phyloP scores from a whole-genome alignment of 768 basidiomycete species.

The Naematelia aurantialba region DNA sequence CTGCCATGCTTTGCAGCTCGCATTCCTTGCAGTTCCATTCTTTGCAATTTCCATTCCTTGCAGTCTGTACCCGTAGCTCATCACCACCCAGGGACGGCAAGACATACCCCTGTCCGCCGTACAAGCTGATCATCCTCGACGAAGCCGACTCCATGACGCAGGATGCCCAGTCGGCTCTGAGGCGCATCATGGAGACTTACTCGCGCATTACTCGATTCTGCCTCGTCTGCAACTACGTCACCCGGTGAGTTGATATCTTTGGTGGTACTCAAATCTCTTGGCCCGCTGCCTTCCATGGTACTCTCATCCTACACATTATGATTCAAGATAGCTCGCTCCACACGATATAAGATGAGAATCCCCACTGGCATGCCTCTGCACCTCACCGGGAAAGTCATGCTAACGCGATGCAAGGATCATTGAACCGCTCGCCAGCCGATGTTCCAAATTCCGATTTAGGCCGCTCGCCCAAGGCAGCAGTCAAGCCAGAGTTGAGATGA shows the following conservation, averaged over 20 bases:
- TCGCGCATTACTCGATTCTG: conserved; percentile 96
- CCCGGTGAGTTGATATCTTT: conserved; percentile 60
- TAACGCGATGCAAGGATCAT: conserved; percentile 70
- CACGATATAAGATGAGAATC: not conserved
- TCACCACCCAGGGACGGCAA: conserved; percentile 53
- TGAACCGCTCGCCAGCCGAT: conserved; percentile 95
- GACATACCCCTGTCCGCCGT: conserved; percentile 91
- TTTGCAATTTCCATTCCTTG: too few species aligned
- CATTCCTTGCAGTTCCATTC: too few species aligned
- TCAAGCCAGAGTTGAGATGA: conserved; percentile 68
- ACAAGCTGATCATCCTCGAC: conserved; percentile 97
- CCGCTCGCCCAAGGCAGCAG: conserved; percentile 79
- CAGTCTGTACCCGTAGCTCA: not conserved
- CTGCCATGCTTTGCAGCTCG: conserved; percentile 1
- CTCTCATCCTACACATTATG: not conserved
- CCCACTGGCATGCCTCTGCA: not conserved
- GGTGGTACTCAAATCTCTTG: not conserved
- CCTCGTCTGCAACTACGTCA: conserved; percentile 98
- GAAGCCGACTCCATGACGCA: conserved; percentile 99
- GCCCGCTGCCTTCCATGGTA: not conserved
- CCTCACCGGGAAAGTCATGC: not conserved
- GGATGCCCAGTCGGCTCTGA: conserved; percentile 92
- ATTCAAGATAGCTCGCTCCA: not conserved
- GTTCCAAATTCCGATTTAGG: conserved; percentile 97
- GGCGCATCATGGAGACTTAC: conserved; percentile 99